These are phyloP conservation scores for Candida koratica DNA, from an alignment of 805 yeast species.

Conservation along the genomic window DNA sequence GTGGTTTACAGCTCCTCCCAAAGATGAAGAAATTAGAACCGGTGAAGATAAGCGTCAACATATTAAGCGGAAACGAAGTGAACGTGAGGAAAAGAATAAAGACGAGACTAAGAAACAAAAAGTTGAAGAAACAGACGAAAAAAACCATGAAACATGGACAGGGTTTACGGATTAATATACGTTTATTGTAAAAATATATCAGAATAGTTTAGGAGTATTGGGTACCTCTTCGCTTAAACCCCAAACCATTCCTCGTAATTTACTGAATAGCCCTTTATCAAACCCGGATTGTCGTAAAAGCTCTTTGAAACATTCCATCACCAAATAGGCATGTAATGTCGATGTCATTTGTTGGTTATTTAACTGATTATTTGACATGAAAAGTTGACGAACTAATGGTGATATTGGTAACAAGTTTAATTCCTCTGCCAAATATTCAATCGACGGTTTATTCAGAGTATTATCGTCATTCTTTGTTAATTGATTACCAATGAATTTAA, in stretches of 20 bases:
- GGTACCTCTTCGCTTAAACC: conserved; percentile 38
- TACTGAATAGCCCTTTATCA: conserved; percentile 22
- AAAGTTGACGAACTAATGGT: conserved; percentile 42
- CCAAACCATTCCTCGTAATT: conserved; percentile 49
- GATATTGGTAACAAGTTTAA: conserved; percentile 58
- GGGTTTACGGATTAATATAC: conserved; percentile 23
- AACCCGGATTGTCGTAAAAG: conserved; percentile 31
- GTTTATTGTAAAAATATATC: no score
- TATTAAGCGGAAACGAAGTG: conserved; percentile 51
- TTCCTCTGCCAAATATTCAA: conserved; percentile 68
- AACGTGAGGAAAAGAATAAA: conserved; percentile 37
- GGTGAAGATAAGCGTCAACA: conserved; percentile 57
- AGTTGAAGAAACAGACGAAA: conserved; percentile 19
- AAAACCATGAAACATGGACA: conserved; percentile 21
- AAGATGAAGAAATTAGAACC: conserved; percentile 53
- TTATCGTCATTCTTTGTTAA: conserved; percentile 21
- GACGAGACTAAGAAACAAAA: conserved; percentile 20
- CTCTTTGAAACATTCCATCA: conserved; percentile 63
- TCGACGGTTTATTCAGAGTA: conserved; percentile 38
- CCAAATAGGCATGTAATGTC: conserved; percentile 59
- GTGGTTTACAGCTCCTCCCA: conserved; percentile 95
- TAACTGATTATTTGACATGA: conserved; percentile 23
- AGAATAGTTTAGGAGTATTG: conserved; percentile 24
- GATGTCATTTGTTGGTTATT: conserved; percentile 38
- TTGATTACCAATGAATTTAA: conserved; percentile 53